Conservation (phyloP, 768 basidiomycete genomes). For the Pholiota microspora region DNA sequence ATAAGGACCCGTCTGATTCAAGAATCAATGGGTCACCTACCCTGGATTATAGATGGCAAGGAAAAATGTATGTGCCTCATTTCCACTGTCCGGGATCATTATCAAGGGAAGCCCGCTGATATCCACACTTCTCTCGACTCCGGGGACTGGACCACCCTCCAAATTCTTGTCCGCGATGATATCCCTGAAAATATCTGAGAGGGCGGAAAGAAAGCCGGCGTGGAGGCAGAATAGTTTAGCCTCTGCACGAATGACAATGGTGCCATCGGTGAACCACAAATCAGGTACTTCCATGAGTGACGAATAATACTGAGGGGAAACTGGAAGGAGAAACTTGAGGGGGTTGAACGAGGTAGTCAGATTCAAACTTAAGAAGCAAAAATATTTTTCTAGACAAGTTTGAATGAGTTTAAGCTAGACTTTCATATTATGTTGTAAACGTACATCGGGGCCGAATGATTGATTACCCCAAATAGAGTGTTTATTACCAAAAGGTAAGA, state of each 20-base stretch:
- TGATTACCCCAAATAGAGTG: no score
- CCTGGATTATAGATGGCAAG: constrained; percentile 19
- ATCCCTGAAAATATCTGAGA: background rate
- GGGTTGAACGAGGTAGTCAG: no score
- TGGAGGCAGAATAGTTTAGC: constrained; percentile 1
- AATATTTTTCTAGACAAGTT: no score
- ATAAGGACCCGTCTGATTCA: no score
- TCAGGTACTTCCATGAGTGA: background rate
- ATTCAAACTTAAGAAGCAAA: no score
- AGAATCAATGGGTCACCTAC: constrained; percentile 11
- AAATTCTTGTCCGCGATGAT: background rate
- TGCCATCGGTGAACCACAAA: constrained; percentile 8
- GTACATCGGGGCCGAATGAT: no score
- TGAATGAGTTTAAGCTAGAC: no score
- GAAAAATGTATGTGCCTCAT: constrained; percentile 14
- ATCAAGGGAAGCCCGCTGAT: background rate
- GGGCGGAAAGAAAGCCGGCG: background rate
- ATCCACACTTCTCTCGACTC: background rate
- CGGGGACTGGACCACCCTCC: background rate
- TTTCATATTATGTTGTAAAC: no score
- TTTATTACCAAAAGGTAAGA: no score
- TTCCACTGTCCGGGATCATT: background rate
- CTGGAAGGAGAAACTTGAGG: no score
- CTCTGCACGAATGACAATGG: constrained; percentile 1
- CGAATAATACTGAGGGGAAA: no score